Evolutionary conservation across 345 rosid genomes (phyloP), one percentile per base, ranked within the genome.

Genomic region (Syzygium jambos): DNA sequence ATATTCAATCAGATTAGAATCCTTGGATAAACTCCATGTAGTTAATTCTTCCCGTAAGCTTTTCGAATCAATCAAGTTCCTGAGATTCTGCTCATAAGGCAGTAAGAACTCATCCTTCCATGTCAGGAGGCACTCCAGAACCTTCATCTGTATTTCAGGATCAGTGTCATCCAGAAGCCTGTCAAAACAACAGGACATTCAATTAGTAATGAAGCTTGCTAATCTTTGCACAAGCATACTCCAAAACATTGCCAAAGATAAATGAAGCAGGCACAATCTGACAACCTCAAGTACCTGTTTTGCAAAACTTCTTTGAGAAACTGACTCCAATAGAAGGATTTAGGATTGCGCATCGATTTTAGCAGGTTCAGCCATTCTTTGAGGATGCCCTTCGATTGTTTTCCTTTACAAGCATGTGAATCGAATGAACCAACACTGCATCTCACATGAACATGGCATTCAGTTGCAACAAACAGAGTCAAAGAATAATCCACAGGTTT

Each of bases 151-250:
- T 86, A 93, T 88, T 85, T 96, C 98, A 90, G 94, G 93, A 92
- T 98, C 99, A 91, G 89, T 93, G 56, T 95, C 99, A 89, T 98
- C 99, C 88, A 98, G 89, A 90, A 98, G 96, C 94, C 99, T 97
- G 88, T 41, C 30, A 90, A 90, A 88, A 12, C 82, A 51, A 82
- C 63, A 91, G 19, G 52, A 77, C 77, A 87, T 86, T 84, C 0
- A 65, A 51, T 27, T 43, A 59, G 55, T 43, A 85, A 51, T 54
- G 53, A 55, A 38, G 41, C 51, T 53, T 61, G 65, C 29, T 41
- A 52, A 63, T 86, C 46, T 86, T 80, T 53, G 46, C 49, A 77
- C n/a, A 6, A 51, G 59, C 30, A 17, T 65, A 5, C 30, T n/a
- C 61, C 38, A 56, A 43, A 55, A 51, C 54, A 54, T 41, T 51